Base-by-base conservation (phyloP, 495 filamentous ascomycete genomes). In the Ramalina intermedia region DNA sequence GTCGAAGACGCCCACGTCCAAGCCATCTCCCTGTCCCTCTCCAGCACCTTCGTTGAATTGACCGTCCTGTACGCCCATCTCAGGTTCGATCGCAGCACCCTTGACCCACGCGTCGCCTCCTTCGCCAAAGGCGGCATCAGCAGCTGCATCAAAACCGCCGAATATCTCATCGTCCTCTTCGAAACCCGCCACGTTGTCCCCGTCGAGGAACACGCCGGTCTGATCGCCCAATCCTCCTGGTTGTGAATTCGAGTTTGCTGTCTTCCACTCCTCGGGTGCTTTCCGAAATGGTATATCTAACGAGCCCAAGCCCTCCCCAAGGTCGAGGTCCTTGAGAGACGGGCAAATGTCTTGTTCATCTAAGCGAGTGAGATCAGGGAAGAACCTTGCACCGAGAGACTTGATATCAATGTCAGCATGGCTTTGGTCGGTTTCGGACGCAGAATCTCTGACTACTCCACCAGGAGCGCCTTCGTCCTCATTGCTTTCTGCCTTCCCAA, bases 271-370 rank as follows among this genome's bases (percentile, higher is more conserved):
- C 50, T 96, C 90, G 1, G 84, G 79, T 1, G 86, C 83, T 60
- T 88, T 90, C 33, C 96, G 72, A 59, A 96, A 93, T 2, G 93
- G 88, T 29, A 96, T 84, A 59, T 96, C 84, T 33, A 93, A 63
- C 11, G 84, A 81, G n/a, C 81, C 84, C 17, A 81, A 80, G 3
- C 83, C 76, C 61, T 91, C 82, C 17, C 90, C 90, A 2, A 99
- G 72, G 54, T 94, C 86, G 52, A 95, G 86, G 18, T 79, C 85
- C 65, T 96, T 95, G 37, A 99, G 68, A 0, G 91, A 96, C 0
- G 89, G 90, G 59, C 91, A 99, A 40, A 99, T 82, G 65, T 96
- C 88, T 67, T 94, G 85, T 48, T 78, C 74, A 43, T 90, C 87
- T 14, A 99, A 66, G 37, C 61, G 68, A 47, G 71, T 64, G 20